Percentiles rank a stretch among this genome's conserved stretches.
These are phyloP conservation scores for Hirschioporus abietinus DNA, from an alignment of 768 basidiomycete species.

Conservation along the genomic window DNA sequence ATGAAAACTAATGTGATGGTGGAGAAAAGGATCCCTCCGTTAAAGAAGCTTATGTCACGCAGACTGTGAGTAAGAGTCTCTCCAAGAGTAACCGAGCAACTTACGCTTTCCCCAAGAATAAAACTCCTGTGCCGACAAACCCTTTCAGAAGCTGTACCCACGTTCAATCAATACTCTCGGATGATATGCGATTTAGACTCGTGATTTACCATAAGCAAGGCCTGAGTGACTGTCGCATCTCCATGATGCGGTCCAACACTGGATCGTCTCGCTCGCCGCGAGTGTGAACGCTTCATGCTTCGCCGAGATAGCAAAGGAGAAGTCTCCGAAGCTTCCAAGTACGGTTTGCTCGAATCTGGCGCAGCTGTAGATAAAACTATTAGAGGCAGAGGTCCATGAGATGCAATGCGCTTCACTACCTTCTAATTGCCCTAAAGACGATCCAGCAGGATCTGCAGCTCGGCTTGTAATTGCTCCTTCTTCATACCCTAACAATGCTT, in stretches of 20 bases:
- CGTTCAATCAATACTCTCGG: neutral
- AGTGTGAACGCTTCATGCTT: conserved; percentile 34
- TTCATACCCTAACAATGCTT: conserved; percentile 29
- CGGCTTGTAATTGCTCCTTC: conserved; percentile 7
- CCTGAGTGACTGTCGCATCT: conserved; percentile 87
- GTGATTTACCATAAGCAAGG: conserved; percentile 78
- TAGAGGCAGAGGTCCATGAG: neutral
- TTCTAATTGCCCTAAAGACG: neutral
- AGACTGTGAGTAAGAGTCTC: conserved; percentile 7
- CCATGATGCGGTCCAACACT: conserved; percentile 61
- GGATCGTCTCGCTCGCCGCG: conserved; percentile 47
- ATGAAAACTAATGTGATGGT: conserved; percentile 69
- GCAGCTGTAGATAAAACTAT: neutral
- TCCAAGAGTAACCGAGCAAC: conserved; percentile 21
- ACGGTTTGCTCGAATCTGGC: neutral
- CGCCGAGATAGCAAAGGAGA: conserved; percentile 48
- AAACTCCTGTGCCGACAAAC: conserved; percentile 92
- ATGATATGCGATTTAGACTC: no score
- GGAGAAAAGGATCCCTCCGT: conserved; percentile 93
- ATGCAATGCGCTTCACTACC: neutral
- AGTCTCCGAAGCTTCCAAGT: conserved; percentile 34
- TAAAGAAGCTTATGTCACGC: conserved; percentile 65
- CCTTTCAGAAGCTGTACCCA: conserved; percentile 72
- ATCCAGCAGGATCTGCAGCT: neutral
- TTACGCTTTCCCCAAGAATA: conserved; percentile 94